Evolutionary conservation across 352 stramenopile species (phyloP).

Genomic region (Globisporangium paroecandrum): DNA sequence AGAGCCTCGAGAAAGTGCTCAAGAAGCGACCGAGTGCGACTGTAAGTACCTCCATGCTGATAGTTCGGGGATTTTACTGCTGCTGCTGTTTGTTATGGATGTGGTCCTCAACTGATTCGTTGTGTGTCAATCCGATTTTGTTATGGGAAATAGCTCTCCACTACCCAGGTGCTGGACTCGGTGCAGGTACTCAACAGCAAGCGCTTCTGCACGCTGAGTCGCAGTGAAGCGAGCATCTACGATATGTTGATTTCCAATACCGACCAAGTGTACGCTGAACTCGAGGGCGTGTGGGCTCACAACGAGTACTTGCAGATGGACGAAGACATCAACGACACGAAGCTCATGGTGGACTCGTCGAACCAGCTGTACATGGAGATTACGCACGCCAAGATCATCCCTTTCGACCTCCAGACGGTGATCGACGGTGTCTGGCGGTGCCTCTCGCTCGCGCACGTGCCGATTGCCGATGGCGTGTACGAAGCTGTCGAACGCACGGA

Average conservation of each 20-base stretch:
- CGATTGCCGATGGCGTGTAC: constrained; percentile 15
- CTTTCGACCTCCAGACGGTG: constrained; percentile 12
- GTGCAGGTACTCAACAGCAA: constrained; percentile 15
- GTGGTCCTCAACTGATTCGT: background rate
- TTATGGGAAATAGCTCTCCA: constrained; percentile 8
- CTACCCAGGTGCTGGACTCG: constrained; percentile 15
- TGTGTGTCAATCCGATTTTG: background rate
- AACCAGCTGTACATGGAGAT: constrained; percentile 21
- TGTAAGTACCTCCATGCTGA: background rate
- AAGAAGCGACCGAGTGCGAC: constrained; percentile 14
- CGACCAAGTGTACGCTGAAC: constrained; percentile 13
- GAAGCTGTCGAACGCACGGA: constrained; percentile 23
- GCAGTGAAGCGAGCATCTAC: constrained; percentile 16
- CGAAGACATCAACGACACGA: constrained; percentile 16
- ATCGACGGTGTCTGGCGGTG: constrained; percentile 16
- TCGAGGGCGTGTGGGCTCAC: constrained; percentile 12
- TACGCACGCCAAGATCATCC: constrained; percentile 17
- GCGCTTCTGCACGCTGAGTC: constrained; percentile 13
- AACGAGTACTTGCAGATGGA: constrained; percentile 17
- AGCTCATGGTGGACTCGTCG: constrained; percentile 15
- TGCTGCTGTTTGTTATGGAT: too few relatives aligned
- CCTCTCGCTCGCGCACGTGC: constrained; percentile 14
- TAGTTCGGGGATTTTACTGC: too few relatives aligned
- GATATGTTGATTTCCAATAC: constrained; percentile 17
- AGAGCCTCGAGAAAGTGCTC: constrained; percentile 21